A percentile compares a stretch with the other conserved stretches of the same genome.
phyloP scores from a whole-genome alignment of 306 rosid species.

The Styphnolobium japonicum region DNA sequence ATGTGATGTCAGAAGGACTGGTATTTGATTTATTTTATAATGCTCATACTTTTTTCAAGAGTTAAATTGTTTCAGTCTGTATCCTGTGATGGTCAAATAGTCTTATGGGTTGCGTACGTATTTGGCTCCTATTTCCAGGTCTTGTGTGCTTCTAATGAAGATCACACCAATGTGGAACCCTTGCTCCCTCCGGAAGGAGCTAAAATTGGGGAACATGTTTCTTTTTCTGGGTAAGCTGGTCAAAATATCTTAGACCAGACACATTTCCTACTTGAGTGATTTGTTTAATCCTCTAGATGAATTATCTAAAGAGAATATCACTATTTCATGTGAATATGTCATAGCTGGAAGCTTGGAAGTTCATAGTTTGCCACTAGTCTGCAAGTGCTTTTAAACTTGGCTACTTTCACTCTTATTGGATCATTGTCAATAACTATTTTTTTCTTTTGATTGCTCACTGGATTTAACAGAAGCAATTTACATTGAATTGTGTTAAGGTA shows the following conservation, averaged over 20 bases:
- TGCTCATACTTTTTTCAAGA: background rate
- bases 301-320: background rate
- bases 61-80: constrained; percentile 6
- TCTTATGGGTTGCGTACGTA: background rate
- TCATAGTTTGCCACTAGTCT: background rate
- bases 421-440: background rate
- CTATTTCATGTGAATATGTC: background rate
- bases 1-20: constrained; percentile 94
- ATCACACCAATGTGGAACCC: constrained; percentile 80
- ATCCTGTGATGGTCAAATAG: background rate
- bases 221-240: constrained; percentile 68
- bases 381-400: background rate
- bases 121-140: constrained; percentile 54
- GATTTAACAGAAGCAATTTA: background rate
- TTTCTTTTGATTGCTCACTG: background rate
- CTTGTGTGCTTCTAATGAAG: constrained; percentile 87
- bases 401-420: background rate
- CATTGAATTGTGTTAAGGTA: background rate
- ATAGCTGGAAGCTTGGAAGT: constrained; percentile 1
- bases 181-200: constrained; percentile 91
- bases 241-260: constrained; percentile 6
- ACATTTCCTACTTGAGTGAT: background rate
- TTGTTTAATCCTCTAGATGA: background rate
- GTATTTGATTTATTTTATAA: constrained; percentile 34
- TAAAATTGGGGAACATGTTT: constrained; percentile 71